A percentile compares a stretch with the other conserved stretches of the same genome.
These are phyloP conservation scores for Fusarium hostae DNA, from an alignment of 2,329 filamentous ascomycete species.

Conservation along the genomic window DNA sequence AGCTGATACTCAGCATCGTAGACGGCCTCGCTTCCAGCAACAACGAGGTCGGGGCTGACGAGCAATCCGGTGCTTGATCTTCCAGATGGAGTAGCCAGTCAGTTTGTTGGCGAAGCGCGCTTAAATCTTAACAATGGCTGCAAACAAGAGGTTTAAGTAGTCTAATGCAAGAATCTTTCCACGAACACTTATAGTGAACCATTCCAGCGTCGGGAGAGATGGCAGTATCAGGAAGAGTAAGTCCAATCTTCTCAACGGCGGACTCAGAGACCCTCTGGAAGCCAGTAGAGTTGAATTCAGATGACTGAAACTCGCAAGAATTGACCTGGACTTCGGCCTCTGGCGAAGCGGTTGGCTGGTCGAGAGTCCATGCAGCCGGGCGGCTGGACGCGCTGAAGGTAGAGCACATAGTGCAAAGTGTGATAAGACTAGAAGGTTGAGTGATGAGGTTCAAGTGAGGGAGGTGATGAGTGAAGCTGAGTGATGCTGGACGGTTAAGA, in stretches of 20 bases:
- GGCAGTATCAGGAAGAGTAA: not conserved
- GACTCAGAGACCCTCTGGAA: constrained; percentile 1
- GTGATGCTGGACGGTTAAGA: not conserved
- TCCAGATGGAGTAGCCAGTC: constrained; percentile 22
- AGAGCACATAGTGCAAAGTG: not conserved
- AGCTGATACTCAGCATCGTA: constrained; percentile 40
- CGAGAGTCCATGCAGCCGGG: constrained; percentile 22
- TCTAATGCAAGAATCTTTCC: not conserved
- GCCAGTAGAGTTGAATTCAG: not conserved
- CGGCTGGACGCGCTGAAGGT: not conserved
- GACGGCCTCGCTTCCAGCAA: constrained; percentile 30
- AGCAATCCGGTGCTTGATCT: constrained; percentile 33
- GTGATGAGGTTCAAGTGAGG: not conserved
- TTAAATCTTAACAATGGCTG: constrained; percentile 33
- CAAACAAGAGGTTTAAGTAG: rapidly evolving
- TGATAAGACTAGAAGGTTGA: not conserved
- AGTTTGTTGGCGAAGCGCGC: constrained; percentile 19
- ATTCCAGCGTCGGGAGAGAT: not conserved
- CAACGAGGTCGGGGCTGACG: constrained; percentile 18
- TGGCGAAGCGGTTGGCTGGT: not conserved
- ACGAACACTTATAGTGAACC: not conserved
- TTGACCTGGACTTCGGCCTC: not conserved
- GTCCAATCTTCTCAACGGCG: not conserved
- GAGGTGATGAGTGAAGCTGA: not conserved
- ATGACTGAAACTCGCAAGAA: not conserved